These are phyloP conservation scores for Eucalyptus virginea DNA, from an alignment of 345 rosid species.

Conservation along the genomic window DNA sequence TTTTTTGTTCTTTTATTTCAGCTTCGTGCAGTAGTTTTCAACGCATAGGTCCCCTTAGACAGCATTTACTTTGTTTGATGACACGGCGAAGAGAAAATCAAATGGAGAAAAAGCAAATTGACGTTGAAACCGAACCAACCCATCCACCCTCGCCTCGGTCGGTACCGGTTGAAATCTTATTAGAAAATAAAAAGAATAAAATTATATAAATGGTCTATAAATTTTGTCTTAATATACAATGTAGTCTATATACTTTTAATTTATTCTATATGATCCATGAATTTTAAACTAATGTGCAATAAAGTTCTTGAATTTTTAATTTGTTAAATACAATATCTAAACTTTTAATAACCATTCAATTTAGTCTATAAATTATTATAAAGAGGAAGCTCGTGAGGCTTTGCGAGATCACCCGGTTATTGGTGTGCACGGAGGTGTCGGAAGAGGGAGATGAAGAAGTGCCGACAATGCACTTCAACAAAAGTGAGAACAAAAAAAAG, in stretches of 20 bases:
- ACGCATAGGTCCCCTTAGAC: neutral
- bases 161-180: neutral
- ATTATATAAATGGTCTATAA: accelerated
- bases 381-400: no score
- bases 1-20: neutral
- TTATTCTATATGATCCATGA: accelerated
- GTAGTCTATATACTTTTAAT: no score
- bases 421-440: no score
- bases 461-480: no score
- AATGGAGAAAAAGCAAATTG: neutral
- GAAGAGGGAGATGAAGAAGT: no score
- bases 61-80: neutral
- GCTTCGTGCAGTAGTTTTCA: neutral
- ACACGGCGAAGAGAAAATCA: neutral
- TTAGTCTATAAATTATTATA: no score
- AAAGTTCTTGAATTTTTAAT: no score
- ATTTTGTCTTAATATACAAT: no score
- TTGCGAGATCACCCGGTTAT: accelerated
- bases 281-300: accelerated
- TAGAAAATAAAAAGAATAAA: neutral
- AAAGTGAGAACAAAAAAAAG: no score
- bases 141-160: neutral
- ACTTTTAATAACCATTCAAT: no score
- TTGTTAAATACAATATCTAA: no score
- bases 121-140: neutral